phyloP scores from a whole-genome alignment of 257 asterid genomes.

The Forsythia viridissima region DNA sequence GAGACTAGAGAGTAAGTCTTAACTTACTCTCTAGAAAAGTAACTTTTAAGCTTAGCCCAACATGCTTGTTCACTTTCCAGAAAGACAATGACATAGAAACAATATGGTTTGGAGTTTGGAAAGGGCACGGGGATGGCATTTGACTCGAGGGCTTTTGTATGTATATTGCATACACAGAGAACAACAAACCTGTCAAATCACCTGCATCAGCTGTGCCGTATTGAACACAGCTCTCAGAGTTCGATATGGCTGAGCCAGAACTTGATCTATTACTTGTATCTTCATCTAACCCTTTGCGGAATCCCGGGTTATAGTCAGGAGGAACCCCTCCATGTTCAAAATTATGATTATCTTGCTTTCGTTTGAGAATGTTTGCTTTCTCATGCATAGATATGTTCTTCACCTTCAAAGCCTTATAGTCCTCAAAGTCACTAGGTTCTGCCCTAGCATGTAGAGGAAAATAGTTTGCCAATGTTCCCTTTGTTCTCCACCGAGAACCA shows the following conservation, averaged over 20 bases:
- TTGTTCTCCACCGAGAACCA: slow-evolving; percentile 99
- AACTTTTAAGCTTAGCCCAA: background rate
- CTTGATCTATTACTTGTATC: slow-evolving; percentile 93
- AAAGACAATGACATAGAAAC: background rate
- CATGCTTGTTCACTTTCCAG: background rate
- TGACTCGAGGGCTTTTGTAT: background rate
- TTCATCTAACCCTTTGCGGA: slow-evolving; percentile 64
- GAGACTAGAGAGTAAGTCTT: background rate
- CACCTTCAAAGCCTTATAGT: slow-evolving; percentile 56
- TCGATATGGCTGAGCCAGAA: slow-evolving; percentile 94
- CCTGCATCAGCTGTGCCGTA: slow-evolving; percentile 82
- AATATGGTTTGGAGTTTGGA: background rate
- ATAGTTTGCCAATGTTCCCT: slow-evolving; percentile 87
- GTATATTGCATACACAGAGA: slow-evolving; percentile 9
- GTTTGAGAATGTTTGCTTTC: slow-evolving; percentile 63
- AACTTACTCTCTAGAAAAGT: background rate
- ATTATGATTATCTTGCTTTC: slow-evolving; percentile 54
- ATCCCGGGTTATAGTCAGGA: slow-evolving; percentile 53
- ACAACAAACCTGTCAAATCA: slow-evolving; percentile 79
- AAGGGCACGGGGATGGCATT: background rate
- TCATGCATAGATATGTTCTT: slow-evolving; percentile 55
- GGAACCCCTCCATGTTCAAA: slow-evolving; percentile 49
- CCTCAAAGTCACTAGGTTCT: slow-evolving; percentile 75
- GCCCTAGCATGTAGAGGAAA: slow-evolving; percentile 93
- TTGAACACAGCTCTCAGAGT: slow-evolving; percentile 82